A percentile compares a stretch with the other conserved stretches of the same genome.
These are phyloP conservation scores for Malus sieversii DNA, from an alignment of 306 rosid species.

Conservation along the genomic window DNA sequence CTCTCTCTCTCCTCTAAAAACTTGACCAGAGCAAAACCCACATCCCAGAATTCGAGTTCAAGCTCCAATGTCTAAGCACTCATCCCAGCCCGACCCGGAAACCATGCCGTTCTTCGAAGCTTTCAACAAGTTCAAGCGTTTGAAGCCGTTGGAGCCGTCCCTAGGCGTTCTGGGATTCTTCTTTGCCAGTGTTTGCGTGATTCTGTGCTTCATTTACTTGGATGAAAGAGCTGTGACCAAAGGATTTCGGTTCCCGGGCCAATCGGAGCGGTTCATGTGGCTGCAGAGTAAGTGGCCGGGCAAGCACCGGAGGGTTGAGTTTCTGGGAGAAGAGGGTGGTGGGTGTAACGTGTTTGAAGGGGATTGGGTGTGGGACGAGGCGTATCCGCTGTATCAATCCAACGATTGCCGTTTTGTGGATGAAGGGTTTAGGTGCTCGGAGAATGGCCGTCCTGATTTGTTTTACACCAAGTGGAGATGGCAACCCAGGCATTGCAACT, in stretches of 20 bases:
- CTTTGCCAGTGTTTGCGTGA: conserved; percentile 32
- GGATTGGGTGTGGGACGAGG: conserved; percentile 87
- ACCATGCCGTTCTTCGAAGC: conserved; percentile 40
- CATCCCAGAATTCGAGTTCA: neutral
- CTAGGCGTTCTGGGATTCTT: conserved; percentile 61
- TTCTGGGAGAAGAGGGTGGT: conserved; percentile 41
- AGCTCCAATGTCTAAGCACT: conserved; percentile 39
- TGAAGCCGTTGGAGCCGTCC: conserved; percentile 54
- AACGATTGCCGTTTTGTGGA: conserved; percentile 61
- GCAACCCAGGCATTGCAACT: conserved; percentile 76
- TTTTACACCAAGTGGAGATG: conserved; percentile 91
- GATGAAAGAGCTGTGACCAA: conserved; percentile 35
- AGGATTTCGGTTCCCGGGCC: conserved; percentile 37
- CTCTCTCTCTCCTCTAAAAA: neutral
- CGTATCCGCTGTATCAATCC: conserved; percentile 64
- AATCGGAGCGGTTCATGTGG: conserved; percentile 44
- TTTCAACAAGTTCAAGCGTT: conserved; percentile 46
- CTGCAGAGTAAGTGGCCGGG: conserved; percentile 31
- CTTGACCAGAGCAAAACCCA: conserved; percentile 13
- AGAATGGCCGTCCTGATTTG: conserved; percentile 87
- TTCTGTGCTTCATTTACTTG: conserved; percentile 50
- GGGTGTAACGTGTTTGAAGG: conserved; percentile 73
- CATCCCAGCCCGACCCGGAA: conserved; percentile 29
- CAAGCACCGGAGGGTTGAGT: conserved; percentile 40
- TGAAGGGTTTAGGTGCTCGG: conserved; percentile 72